Evolutionary conservation across 345 rosid species (phyloP).

Genomic region (Salix purpurea): DNA sequence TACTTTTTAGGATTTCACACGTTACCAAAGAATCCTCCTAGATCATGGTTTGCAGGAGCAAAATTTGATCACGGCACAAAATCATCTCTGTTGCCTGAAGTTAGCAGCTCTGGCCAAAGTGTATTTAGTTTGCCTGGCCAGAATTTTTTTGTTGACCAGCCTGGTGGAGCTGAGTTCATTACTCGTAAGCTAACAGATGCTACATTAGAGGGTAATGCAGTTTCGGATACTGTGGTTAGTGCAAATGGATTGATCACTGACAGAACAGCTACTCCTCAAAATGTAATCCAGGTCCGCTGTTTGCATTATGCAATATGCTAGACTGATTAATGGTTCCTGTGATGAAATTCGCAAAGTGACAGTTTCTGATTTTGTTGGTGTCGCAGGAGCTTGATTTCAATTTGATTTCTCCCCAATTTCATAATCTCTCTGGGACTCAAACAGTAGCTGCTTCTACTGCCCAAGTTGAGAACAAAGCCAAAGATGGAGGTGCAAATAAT

Average conservation of each 20-base stretch:
- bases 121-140: conserved; percentile 16
- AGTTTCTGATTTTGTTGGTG: conserved; percentile 12
- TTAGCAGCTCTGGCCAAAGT: conserved; percentile 18
- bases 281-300: conserved; percentile 23
- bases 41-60: conserved; percentile 26
- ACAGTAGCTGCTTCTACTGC: conserved; percentile 25
- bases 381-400: conserved; percentile 23
- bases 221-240: conserved; percentile 16
- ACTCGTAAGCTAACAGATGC: conserved; percentile 27
- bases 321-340: background rate
- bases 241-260: conserved; percentile 20
- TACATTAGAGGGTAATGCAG: conserved; percentile 24
- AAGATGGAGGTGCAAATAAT: conserved; percentile 24
- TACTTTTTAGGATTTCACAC: conserved; percentile 35
- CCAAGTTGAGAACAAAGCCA: conserved; percentile 37
- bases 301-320: background rate
- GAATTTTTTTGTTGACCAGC: conserved; percentile 25
- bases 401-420: conserved; percentile 21
- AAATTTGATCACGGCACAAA: conserved; percentile 23
- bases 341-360: background rate
- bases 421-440: conserved; percentile 20
- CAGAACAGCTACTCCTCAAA: conserved; percentile 20
- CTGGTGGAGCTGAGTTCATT: conserved; percentile 29
- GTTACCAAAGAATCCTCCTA: conserved; percentile 19
- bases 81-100: conserved; percentile 30